A percentile compares a stretch with the other conserved stretches of the same genome.
These are phyloP conservation scores for Podospora tetraspora DNA, from an alignment of 495 filamentous ascomycete species.

Conservation along the genomic window DNA sequence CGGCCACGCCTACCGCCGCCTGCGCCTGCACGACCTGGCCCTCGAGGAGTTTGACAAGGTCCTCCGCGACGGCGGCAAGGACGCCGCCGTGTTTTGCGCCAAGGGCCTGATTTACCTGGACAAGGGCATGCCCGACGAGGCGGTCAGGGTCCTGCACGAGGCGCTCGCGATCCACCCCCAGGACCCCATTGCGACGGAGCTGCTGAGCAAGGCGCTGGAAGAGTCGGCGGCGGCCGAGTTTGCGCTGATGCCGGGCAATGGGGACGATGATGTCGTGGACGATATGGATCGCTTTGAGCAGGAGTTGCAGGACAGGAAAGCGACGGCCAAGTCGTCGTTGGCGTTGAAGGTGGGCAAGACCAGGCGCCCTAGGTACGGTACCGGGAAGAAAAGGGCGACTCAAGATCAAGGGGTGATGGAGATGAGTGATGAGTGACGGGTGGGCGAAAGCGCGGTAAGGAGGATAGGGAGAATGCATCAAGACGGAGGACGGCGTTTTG, in stretches of 20 bases:
- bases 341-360: constrained; percentile 18
- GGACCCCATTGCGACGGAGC: constrained; percentile 69
- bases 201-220: constrained; percentile 68
- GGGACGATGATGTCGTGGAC: constrained; percentile 23
- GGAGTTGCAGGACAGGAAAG: constrained; percentile 27
- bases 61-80: constrained; percentile 66
- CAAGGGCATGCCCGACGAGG: constrained; percentile 58
- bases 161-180: constrained; percentile 64
- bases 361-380: constrained; percentile 3
- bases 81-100: constrained; percentile 63
- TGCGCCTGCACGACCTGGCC: constrained; percentile 63
- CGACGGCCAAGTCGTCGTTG: constrained; percentile 20
- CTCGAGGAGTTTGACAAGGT: constrained; percentile 78
- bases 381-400: constrained; percentile 21
- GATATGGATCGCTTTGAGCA: constrained; percentile 34
- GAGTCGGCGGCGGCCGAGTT: constrained; percentile 51
- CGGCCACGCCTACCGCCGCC: constrained; percentile 75
- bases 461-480: background rate
- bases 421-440: constrained; percentile 14
- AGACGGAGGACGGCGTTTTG: background rate
- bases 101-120: constrained; percentile 74
- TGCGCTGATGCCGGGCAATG: background rate
- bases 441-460: background rate
- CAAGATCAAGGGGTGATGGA: constrained; percentile 20
- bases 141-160: constrained; percentile 64